Evolutionary conservation across 2,329 filamentous ascomycete species (phyloP).

Genomic region (Fusarium nisikadoi): DNA sequence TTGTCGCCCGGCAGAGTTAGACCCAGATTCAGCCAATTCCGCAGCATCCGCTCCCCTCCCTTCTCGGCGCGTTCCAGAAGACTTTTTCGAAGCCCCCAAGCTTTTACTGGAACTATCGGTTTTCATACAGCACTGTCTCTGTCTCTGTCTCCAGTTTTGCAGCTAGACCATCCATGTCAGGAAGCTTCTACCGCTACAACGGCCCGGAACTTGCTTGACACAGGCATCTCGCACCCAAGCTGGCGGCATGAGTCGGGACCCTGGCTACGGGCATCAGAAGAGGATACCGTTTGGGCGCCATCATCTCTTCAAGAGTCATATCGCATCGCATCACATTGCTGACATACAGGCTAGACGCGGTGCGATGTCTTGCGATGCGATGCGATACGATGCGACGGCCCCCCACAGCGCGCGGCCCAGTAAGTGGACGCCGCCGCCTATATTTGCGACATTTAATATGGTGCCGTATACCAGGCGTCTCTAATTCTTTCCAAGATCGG

Average conservation of each 20-base stretch:
- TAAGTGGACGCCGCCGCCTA: constrained; percentile 17
- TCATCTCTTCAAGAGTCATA: not conserved
- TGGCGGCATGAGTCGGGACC: constrained; percentile 21
- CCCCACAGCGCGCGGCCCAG: constrained; percentile 5
- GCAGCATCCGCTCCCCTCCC: not conserved
- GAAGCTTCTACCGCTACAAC: constrained; percentile 18
- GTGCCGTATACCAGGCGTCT: not conserved
- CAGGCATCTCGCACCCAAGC: constrained; percentile 5
- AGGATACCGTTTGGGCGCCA: not conserved
- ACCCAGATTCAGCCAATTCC: not conserved
- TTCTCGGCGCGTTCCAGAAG: constrained; percentile 28
- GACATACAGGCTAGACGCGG: constrained; percentile 1
- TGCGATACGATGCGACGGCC: not conserved
- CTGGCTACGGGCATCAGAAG: constrained; percentile 21
- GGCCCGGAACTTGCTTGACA: constrained; percentile 28
- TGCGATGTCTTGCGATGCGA: not conserved
- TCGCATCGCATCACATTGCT: constrained; percentile 8
- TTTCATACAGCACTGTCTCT: constrained; percentile 4
- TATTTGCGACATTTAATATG: constrained; percentile 18
- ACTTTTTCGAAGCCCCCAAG: constrained; percentile 22
- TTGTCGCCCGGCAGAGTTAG: not conserved
- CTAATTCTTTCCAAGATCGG: constrained; percentile 16
- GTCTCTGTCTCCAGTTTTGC: constrained; percentile 23
- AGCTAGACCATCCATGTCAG: constrained; percentile 17
- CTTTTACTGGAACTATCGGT: constrained; percentile 28